Base-by-base conservation (phyloP, 345 rosid genomes). In the Turritis glabra region DNA sequence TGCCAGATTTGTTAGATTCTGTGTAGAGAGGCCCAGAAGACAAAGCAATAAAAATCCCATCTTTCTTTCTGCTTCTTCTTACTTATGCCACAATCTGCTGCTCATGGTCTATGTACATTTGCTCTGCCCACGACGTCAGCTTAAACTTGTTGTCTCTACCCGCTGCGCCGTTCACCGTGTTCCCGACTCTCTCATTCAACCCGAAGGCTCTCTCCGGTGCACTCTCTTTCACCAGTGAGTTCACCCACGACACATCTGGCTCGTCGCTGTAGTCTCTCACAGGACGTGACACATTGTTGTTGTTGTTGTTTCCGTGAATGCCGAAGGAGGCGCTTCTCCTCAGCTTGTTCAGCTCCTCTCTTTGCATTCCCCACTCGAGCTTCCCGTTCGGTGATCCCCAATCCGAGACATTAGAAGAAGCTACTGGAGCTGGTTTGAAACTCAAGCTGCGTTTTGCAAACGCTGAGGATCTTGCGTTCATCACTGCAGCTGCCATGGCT, bases 231-330 rank as follows among this genome's bases (percentile, higher is more conserved):
- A 95, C 97, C 73, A 91, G 61, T 9, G 96, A 83, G 78, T 81
- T 77, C 74, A 95, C 98, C 99, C 99, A 92, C 8, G 99, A 90
- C 30, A 92, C 89, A 64, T 96, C 99, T 17, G 97, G 98, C 82
- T 92, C 99, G 0, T 81, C 76, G 0, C 89, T 71, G 15, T 40
- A 67, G 71, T 69, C 76, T 25, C 77, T 68, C 3, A 69, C 58
- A 55, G 82, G 67, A 23, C 66, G 70, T 0, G 40, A 33, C 66
- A 63, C 38, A 77, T 59, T 56, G 17, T 44, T 72, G 55, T 54
- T 51, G 13, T 71, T 63, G 35, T 44, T 79, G 71, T 77, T 88
- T 75, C 86, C 82, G 2, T 89, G 80, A 53, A 89, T 79, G 19
- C 96, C 93, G 0, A 95, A 92, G 5, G 99, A 92, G 17, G 87